These are phyloP conservation scores for Termitomyces titanicus DNA, from an alignment of 768 basidiomycete species.

Conservation along the genomic window DNA sequence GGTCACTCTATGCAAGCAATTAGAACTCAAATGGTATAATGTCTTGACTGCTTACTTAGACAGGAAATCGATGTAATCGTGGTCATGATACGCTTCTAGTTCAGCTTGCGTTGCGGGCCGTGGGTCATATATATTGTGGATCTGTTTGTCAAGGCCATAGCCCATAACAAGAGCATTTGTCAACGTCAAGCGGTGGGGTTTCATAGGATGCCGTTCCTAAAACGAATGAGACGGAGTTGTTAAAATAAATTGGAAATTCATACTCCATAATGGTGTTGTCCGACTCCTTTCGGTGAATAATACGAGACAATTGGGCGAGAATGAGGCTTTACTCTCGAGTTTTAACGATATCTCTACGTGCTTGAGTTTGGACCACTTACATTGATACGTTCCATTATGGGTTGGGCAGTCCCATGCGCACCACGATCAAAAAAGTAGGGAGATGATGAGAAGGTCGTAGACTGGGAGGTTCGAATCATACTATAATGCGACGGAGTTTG, in stretches of 20 bases:
- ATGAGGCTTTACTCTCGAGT: slow-evolving; percentile 48
- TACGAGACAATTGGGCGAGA: slow-evolving; percentile 92
- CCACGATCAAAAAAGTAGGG: slow-evolving; percentile 79
- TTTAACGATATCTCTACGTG: background rate
- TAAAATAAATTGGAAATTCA: slow-evolving; percentile 18
- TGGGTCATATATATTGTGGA: slow-evolving; percentile 89
- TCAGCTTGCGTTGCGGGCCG: slow-evolving; percentile 86
- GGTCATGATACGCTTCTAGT: slow-evolving; percentile 88
- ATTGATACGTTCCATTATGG: slow-evolving; percentile 76
- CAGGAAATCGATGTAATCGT: slow-evolving; percentile 95
- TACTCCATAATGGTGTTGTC: slow-evolving; percentile 96
- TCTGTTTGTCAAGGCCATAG: slow-evolving; percentile 93
- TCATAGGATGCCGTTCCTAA: slow-evolving; percentile 98
- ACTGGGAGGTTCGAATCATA: slow-evolving; percentile 43
- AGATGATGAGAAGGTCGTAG: slow-evolving; percentile 66
- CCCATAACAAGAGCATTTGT: slow-evolving; percentile 96
- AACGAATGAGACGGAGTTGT: background rate
- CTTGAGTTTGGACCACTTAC: slow-evolving; percentile 38
- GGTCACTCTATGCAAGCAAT: slow-evolving; percentile 59
- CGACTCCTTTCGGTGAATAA: slow-evolving; percentile 92
- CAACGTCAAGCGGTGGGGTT: slow-evolving; percentile 92
- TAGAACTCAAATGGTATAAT: background rate
- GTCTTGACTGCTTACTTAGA: slow-evolving; percentile 54
- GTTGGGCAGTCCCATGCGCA: slow-evolving; percentile 64
- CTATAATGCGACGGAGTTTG: background rate